A percentile compares a stretch with the other conserved stretches of the same genome.
Conservation (phyloP, 2,329 filamentous ascomycete species). For the Cryphonectria parasitica region DNA sequence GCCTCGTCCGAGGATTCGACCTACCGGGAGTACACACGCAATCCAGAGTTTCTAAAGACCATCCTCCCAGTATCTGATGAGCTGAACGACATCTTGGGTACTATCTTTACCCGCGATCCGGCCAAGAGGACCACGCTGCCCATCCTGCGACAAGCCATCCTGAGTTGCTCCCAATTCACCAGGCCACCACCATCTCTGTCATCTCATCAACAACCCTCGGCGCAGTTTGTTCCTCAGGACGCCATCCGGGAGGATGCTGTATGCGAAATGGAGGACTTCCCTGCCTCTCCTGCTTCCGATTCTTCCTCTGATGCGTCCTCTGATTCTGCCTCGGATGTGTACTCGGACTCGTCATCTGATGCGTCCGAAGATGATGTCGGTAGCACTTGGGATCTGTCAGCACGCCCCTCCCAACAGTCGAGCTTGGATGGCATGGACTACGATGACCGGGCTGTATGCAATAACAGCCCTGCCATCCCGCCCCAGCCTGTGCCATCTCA, state of each 20-base stretch:
- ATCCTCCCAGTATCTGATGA: slow-evolving; percentile 91
- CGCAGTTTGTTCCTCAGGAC: neutral
- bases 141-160: slow-evolving; percentile 77
- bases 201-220: neutral
- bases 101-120: slow-evolving; percentile 87
- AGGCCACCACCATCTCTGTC: neutral
- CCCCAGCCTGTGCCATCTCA: neutral
- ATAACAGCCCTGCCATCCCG: neutral
- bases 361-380: neutral
- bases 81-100: slow-evolving; percentile 82
- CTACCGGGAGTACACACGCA: slow-evolving; percentile 87
- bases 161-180: slow-evolving; percentile 77
- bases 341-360: neutral
- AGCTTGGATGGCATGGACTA: neutral
- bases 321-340: neutral
- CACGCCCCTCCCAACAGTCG: neutral
- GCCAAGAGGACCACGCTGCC: slow-evolving; percentile 78
- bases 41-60: slow-evolving; percentile 84
- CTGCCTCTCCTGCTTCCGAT: neutral
- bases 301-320: neutral
- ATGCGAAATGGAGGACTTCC: neutral
- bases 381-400: neutral
- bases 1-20: slow-evolving; percentile 92
- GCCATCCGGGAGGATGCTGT: neutral
- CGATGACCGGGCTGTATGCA: neutral